Conservation (phyloP, 352 stramenopile species). For the Phytophthora citricola region DNA sequence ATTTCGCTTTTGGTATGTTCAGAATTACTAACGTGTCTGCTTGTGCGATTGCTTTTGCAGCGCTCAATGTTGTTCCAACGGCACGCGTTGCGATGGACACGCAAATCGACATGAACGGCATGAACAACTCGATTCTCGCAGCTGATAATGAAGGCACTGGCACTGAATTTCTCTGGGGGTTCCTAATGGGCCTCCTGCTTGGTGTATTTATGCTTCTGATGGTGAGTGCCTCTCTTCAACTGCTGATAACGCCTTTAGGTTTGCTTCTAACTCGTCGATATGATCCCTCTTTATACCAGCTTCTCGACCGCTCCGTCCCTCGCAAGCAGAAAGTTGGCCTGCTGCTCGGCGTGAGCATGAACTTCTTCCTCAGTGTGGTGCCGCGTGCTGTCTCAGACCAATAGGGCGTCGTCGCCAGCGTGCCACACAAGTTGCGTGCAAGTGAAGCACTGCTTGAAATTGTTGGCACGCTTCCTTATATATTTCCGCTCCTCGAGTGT, state of each 20-base stretch:
- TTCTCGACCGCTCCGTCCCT: slow-evolving; percentile 85
- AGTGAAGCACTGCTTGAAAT: slow-evolving; percentile 1
- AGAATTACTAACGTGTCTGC: not conserved
- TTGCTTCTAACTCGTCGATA: slow-evolving; percentile 5
- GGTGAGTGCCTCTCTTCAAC: slow-evolving; percentile 41
- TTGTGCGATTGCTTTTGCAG: slow-evolving; percentile 32
- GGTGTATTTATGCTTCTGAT: slow-evolving; percentile 92
- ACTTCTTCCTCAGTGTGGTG: slow-evolving; percentile 91
- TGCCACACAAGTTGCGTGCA: not conserved
- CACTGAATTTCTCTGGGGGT: slow-evolving; percentile 89
- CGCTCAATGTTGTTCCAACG: slow-evolving; percentile 80
- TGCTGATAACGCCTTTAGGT: not conserved
- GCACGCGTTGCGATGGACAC: slow-evolving; percentile 76
- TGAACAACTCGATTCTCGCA: slow-evolving; percentile 84
- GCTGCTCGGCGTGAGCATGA: slow-evolving; percentile 88
- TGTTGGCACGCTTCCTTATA: slow-evolving; percentile 34
- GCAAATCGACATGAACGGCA: slow-evolving; percentile 86
- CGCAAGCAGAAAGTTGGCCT: slow-evolving; percentile 89
- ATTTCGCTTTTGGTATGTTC: not conserved
- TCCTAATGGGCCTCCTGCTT: slow-evolving; percentile 87
- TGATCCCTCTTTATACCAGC: slow-evolving; percentile 37
- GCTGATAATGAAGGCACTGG: slow-evolving; percentile 90
- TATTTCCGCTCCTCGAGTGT: slow-evolving; percentile 29
- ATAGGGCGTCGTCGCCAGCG: slow-evolving; percentile 35
- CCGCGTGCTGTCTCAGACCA: slow-evolving; percentile 76